Base-by-base conservation (phyloP, 139 green algal species). In the Asterochloris sp. region DNA sequence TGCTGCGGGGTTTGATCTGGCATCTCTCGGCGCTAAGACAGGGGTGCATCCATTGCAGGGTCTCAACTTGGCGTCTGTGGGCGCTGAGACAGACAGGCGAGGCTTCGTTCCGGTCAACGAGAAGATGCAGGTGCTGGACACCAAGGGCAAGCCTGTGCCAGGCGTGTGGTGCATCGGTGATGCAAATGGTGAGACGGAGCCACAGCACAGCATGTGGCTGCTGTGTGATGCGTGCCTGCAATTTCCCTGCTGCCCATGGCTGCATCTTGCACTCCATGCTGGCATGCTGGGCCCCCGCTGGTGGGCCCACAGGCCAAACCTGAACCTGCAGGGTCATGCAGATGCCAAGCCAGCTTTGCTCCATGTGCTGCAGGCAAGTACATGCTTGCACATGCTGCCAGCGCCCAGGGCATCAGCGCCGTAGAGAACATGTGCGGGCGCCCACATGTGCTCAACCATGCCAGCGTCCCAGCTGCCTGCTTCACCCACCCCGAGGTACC, bases 101-200 rank as follows among this genome's bases (percentile, higher is more conserved):
- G 96, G 96, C 74, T 99, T 98, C 83, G 85, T 99, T 8, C 95
- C 96, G 10, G 96, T 99, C 10, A 93, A 94, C 79, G 95, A 98
- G 19, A 96, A 96, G 87, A 99, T 99, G 96, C 87, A 96, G 88
- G 91, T 96, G 28, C 81, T 94, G 67, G 93, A 95, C 87, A 92
- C 82, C 62, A 75, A 75, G 62, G 89, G 89, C 84, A 92, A 93
- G 84, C 80, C 90, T 26, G 85, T 97, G 71, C 88, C 89, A n/a
- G 68, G 93, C 81, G 87, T 99, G 83, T 99, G 93, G 88, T 99
- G 97, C 94, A 99, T 99, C 79, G 97, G 97, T n/a, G 97, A 99
- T 83, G 97, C 96, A 85, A 99, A 99, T 85, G 97, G 91, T 64
- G 96, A 94, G 87, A 26, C 17, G 66, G 21, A 71, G 66, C 66